These are phyloP conservation scores for Daedaleopsis sinensis DNA, from an alignment of 768 basidiomycete species.

Conservation along the genomic window DNA sequence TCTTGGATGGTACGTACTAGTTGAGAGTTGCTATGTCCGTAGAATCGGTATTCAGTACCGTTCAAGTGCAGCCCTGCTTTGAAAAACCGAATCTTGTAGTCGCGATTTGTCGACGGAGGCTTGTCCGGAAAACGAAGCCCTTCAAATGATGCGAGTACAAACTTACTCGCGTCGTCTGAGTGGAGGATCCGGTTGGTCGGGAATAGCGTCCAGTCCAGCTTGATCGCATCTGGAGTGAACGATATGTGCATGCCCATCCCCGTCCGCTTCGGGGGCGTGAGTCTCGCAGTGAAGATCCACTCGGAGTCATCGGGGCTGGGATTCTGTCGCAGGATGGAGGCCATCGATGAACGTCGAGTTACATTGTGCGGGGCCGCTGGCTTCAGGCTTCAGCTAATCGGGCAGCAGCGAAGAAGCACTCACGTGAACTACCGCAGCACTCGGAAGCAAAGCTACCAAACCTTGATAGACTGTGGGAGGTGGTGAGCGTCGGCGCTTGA, in stretches of 20 bases:
- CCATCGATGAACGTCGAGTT: conserved; percentile 33
- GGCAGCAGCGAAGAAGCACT: neutral
- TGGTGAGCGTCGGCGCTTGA: too few relatives aligned
- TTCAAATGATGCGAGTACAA: conserved; percentile 57
- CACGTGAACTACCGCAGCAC: conserved; percentile 10
- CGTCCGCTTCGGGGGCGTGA: conserved; percentile 5
- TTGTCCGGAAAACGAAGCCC: conserved; percentile 57
- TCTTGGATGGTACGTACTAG: conserved; percentile 43
- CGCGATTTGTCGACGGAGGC: conserved; percentile 47
- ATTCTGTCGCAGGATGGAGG: conserved; percentile 38
- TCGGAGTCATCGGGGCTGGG: conserved; percentile 51
- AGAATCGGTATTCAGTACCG: conserved; percentile 64
- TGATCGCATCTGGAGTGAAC: conserved; percentile 53
- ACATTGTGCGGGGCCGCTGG: too few relatives aligned
- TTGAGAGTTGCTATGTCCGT: conserved; percentile 74
- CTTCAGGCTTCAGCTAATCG: too few relatives aligned
- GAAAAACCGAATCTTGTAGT: conserved; percentile 60
- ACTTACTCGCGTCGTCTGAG: conserved; percentile 57
- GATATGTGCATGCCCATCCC: conserved; percentile 52
- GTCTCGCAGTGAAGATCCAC: conserved; percentile 48
- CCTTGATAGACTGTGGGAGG: conserved; percentile 3
- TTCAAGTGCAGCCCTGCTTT: conserved; percentile 60
- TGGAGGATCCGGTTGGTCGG: conserved; percentile 63
- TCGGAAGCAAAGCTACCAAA: too few relatives aligned
- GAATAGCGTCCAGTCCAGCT: conserved; percentile 50